A percentile compares a stretch with the other conserved stretches of the same genome.
Conservation (phyloP, 192 early-diverging fungal species). For the Funneliformis geosporum region DNA sequence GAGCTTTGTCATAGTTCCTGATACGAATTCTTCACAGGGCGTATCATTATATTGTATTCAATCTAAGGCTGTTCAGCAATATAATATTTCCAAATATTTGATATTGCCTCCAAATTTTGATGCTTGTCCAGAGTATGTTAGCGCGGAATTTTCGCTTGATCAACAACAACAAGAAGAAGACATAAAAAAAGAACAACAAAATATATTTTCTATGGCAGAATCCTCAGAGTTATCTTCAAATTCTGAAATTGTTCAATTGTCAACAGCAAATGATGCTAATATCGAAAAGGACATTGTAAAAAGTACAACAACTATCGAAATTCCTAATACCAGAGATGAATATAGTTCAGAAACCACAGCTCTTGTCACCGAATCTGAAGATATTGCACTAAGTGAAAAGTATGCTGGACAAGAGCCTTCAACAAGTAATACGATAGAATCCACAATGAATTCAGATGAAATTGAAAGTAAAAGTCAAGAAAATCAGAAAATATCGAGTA, state of each 20-base stretch:
- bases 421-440: neutral
- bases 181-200: neutral
- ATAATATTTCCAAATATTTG: slow-evolving; percentile 3
- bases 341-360: slow-evolving; percentile 8
- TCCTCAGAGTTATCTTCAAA: slow-evolving; percentile 35
- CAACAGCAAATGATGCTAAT: slow-evolving; percentile 12
- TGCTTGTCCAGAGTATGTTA: slow-evolving; percentile 17
- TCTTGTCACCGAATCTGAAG: slow-evolving; percentile 30
- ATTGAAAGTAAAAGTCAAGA: slow-evolving; percentile 36
- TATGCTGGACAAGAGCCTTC: neutral
- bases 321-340: neutral
- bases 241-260: slow-evolving; percentile 14
- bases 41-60: slow-evolving; percentile 48
- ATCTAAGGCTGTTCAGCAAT: slow-evolving; percentile 50
- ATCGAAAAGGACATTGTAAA: slow-evolving; percentile 8
- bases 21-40: slow-evolving; percentile 38
- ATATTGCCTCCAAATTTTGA: slow-evolving; percentile 24
- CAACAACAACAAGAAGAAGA: slow-evolving; percentile 1
- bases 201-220: slow-evolving; percentile 36
- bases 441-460: slow-evolving; percentile 28
- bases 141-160: neutral
- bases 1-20: slow-evolving; percentile 45
- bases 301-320: neutral
- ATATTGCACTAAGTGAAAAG: slow-evolving; percentile 26
- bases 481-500: slow-evolving; percentile 16